Base-by-base conservation (phyloP, 1,284 basidiomycete species). In the Cutaneotrichosporon cutaneum region DNA sequence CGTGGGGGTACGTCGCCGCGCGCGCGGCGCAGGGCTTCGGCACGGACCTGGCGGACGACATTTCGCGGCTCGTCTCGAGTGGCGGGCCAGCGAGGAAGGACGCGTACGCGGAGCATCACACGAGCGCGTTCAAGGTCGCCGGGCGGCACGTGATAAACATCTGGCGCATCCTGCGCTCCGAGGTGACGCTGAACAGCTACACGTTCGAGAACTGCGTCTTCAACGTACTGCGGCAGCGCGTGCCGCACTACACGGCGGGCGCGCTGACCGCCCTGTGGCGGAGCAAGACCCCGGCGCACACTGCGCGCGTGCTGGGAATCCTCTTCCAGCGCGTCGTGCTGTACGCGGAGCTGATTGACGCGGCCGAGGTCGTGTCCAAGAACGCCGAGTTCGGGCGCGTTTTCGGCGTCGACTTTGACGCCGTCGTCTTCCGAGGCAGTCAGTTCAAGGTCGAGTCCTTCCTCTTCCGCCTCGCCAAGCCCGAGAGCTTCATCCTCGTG, bases 361-460 rank as follows among this genome's bases (percentile, higher is more conserved):
- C 84, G 56, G 85, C 88, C 4, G 92, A 95, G 70, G 82, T 89
- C 14, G 84, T 94, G 35, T 90, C 90, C 0, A 94, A 94, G 79
- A 94, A 88, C 54, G 90, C 93, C 91, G 95, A 99, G 77, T 97
- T 97, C 71, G 94, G 95, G 21, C 87, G 95, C 14, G 91, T 98
- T 14, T 97, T 97, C 69, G 95, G 95, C 0, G 89, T 99, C 54
- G 95, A 99, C 79, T 98, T 98, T 76, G 92, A 90, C 74, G 96
- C 94, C 0, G 94, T 98, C 48, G 86, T 97, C 62, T 93, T 87
- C 67, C 86, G 96, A 33, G 95, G 95, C 1, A 95, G 92, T 2
- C 95, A 99, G 71, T 98, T 93, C 83, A 98, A 98, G 80, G 95
- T 99, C 22, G 95, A 99, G 81, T 94, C 93, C 0, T 95, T 99